phyloP scores from a whole-genome alignment of 2,329 filamentous ascomycete genomes.

The Beauveria caledonica region DNA sequence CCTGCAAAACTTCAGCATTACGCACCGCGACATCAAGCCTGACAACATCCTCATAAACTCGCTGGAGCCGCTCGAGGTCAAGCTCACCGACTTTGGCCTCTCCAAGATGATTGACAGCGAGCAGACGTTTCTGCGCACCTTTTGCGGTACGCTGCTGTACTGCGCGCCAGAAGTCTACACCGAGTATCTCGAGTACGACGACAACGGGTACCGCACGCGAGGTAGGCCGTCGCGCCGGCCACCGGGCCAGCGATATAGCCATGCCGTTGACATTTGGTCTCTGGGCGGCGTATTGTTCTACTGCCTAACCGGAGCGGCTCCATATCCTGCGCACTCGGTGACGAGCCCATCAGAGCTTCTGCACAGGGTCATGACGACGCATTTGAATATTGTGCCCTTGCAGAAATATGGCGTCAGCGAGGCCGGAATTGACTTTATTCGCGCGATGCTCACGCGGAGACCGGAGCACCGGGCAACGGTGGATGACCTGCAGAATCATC shows the following conservation, averaged over 20 bases:
- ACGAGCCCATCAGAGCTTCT: constrained; percentile 73
- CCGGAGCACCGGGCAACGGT: constrained; percentile 72
- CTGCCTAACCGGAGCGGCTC: constrained; percentile 68
- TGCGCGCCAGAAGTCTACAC: constrained; percentile 96
- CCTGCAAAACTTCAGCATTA: constrained; percentile 80
- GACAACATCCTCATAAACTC: constrained; percentile 89
- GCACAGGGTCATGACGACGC: constrained; percentile 74
- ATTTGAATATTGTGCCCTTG: constrained; percentile 60
- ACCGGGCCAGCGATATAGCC: constrained; percentile 65
- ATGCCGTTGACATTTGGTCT: constrained; percentile 94
- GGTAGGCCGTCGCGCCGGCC: constrained; percentile 55
- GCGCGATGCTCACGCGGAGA: constrained; percentile 71
- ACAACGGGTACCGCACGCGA: constrained; percentile 54
- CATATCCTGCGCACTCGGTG: constrained; percentile 71
- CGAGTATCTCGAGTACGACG: constrained; percentile 59
- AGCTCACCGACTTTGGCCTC: constrained; percentile 91
- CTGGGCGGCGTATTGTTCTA: constrained; percentile 88
- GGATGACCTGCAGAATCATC: constrained; percentile 57
- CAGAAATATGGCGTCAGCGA: constrained; percentile 50
- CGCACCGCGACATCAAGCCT: constrained; percentile 96
- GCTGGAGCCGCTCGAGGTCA: constrained; percentile 66
- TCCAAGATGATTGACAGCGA: constrained; percentile 90
- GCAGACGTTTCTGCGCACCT: constrained; percentile 89
- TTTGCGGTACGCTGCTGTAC: constrained; percentile 91
- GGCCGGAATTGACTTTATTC: constrained; percentile 64